phyloP scores from a whole-genome alignment of 2,329 filamentous ascomycete genomes.

The Phoma sp. region DNA sequence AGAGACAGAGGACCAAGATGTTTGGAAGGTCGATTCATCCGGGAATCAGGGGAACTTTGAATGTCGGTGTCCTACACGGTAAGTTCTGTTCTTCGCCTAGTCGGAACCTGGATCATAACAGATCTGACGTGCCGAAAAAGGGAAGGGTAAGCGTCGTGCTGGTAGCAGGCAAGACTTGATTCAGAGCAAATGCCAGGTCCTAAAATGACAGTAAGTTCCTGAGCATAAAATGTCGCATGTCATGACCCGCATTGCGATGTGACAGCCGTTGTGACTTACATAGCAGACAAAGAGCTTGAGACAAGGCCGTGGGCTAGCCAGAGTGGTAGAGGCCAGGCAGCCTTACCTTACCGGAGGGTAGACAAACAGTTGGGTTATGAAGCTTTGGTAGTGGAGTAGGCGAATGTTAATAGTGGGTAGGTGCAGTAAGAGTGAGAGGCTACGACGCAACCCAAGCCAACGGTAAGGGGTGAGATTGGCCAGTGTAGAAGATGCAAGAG shows the following conservation, averaged over 20 bases:
- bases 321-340: conserved; percentile 36
- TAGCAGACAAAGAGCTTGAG: conserved; percentile 46
- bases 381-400: conserved; percentile 42
- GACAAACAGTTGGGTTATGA: conserved; percentile 28
- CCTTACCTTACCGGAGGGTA: conserved; percentile 33
- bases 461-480: conserved; percentile 39
- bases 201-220: conserved; percentile 45
- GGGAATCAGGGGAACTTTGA: conserved; percentile 48
- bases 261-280: conserved; percentile 46
- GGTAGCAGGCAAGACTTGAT: conserved; percentile 40
- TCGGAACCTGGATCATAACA: conserved; percentile 37
- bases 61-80: conserved; percentile 39
- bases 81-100: conserved; percentile 38
- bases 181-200: conserved; percentile 47
- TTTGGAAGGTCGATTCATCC: conserved; percentile 48
- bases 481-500: conserved; percentile 27
- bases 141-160: conserved; percentile 35
- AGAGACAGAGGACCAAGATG: conserved; percentile 45
- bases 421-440: conserved; percentile 23
- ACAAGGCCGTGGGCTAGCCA: conserved; percentile 40
- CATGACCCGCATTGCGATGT: conserved; percentile 41
- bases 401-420: conserved; percentile 33
- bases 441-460: conserved; percentile 33
- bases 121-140: conserved; percentile 41
- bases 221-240: conserved; percentile 42